Evolutionary conservation across 2,329 filamentous ascomycete species (phyloP).

Genomic region (Fusarium sp.): DNA sequence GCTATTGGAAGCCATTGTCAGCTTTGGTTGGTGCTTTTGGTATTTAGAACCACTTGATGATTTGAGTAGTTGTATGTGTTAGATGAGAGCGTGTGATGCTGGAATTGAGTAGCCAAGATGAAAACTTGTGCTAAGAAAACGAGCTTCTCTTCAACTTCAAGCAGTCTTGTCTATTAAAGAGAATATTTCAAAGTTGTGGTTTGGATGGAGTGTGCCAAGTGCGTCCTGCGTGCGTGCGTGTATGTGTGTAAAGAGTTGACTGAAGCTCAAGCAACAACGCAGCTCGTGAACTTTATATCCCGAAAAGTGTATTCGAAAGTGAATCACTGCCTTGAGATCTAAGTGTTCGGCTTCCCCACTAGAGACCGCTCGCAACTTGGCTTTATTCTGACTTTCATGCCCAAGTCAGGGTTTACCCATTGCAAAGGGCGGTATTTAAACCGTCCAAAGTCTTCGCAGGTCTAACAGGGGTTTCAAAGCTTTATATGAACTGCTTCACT

Average conservation of each 20-base stretch:
- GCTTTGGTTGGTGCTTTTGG: constrained; percentile 7
- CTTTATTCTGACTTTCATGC: not conserved
- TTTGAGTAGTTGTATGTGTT: not conserved
- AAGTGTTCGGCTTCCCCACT: constrained; percentile 11
- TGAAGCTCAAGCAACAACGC: not conserved
- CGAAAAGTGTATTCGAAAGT: constrained; percentile 4
- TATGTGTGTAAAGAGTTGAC: not conserved
- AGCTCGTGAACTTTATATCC: constrained; percentile 25
- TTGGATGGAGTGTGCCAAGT: constrained; percentile 2
- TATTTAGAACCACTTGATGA: not conserved
- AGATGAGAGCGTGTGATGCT: not conserved
- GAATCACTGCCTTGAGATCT: constrained; percentile 17
- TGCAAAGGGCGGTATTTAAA: not conserved
- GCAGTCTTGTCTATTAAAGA: not conserved
- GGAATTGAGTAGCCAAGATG: not conserved
- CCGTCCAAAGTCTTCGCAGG: not conserved
- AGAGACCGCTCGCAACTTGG: not conserved
- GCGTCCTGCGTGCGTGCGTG: not conserved
- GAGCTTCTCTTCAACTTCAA: not conserved
- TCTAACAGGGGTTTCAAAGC: not conserved
- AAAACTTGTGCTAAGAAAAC: not conserved
- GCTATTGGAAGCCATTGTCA: constrained; percentile 56
- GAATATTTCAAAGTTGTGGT: not conserved
- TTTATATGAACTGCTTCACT: not conserved
- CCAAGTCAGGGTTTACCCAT: not conserved